Evolutionary conservation across 306 rosid genomes (phyloP).

Genomic region (Bauhinia variegata): DNA sequence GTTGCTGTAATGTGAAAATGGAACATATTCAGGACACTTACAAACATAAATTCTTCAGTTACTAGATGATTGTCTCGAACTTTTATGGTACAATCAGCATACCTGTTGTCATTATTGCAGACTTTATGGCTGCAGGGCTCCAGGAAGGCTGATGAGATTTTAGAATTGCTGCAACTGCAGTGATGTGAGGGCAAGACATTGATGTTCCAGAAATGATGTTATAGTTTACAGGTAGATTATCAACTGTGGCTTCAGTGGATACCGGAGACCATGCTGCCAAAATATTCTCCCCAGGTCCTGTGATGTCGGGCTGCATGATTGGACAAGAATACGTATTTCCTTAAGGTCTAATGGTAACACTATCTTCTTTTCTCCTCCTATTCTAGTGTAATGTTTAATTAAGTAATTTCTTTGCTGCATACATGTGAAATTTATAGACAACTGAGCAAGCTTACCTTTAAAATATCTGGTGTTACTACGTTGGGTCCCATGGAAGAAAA

Average conservation of each 20-base stretch:
- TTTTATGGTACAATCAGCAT: slow-evolving; percentile 4
- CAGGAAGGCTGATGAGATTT: slow-evolving; percentile 56
- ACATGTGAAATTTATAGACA: not conserved
- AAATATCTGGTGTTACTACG: slow-evolving; percentile 61
- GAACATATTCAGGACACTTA: slow-evolving; percentile 6
- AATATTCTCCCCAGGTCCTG: slow-evolving; percentile 69
- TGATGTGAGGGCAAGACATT: slow-evolving; percentile 69
- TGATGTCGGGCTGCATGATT: slow-evolving; percentile 64
- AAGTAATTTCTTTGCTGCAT: slow-evolving; percentile 1
- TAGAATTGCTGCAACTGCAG: slow-evolving; percentile 62
- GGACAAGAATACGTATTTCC: not conserved
- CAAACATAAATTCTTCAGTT: slow-evolving; percentile 22
- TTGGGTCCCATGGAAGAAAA: slow-evolving; percentile 77
- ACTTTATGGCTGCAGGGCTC: slow-evolving; percentile 75
- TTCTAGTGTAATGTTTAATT: slow-evolving; percentile 21
- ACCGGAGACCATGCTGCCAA: slow-evolving; percentile 81
- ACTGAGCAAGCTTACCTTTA: slow-evolving; percentile 51
- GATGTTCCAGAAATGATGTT: slow-evolving; percentile 74
- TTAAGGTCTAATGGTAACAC: not conserved
- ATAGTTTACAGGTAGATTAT: slow-evolving; percentile 48
- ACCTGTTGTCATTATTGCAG: slow-evolving; percentile 71
- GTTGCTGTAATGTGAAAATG: slow-evolving; percentile 50
- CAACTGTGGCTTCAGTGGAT: slow-evolving; percentile 49
- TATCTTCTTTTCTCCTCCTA: slow-evolving; percentile 1
- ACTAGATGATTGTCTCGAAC: not conserved